These are phyloP conservation scores for Haberlea rhodopensis DNA, from an alignment of 257 asterid genomes.

Conservation along the genomic window DNA sequence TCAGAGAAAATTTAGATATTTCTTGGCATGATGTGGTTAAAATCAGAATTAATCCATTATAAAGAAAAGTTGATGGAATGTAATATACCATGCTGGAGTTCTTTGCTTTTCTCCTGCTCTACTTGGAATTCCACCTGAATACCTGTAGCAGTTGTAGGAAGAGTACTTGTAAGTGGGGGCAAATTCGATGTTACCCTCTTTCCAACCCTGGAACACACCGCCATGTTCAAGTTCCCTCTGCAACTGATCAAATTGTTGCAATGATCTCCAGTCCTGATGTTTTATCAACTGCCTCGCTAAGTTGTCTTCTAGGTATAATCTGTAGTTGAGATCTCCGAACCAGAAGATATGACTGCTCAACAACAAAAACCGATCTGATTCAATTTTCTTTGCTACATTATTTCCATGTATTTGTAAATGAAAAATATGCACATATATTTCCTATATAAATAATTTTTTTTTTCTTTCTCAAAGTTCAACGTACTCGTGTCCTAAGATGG, in stretches of 20 bases:
- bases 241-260: conserved; percentile 80
- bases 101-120: conserved; percentile 88
- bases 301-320: conserved; percentile 75
- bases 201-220: conserved; percentile 91
- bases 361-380: conserved; percentile 32
- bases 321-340: conserved; percentile 99
- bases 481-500: conserved; percentile 91
- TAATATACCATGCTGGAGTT: conserved; percentile 87
- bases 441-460: not conserved
- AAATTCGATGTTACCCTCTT: conserved; percentile 80
- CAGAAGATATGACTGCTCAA: conserved; percentile 82
- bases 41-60: not conserved
- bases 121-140: conserved; percentile 75
- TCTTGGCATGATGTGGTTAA: not conserved
- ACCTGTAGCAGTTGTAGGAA: conserved; percentile 64
- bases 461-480: conserved; percentile 33
- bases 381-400: not conserved
- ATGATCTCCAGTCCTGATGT: conserved; percentile 66
- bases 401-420: not conserved
- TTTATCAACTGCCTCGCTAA: conserved; percentile 69
- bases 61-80: conserved; percentile 17
- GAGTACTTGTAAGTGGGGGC: conserved; percentile 93
- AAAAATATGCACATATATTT: not conserved
- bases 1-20: not conserved
- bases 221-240: conserved; percentile 66